phyloP scores from a whole-genome alignment of 2,329 filamentous ascomycete genomes.

The Arthrinium phaeospermum region DNA sequence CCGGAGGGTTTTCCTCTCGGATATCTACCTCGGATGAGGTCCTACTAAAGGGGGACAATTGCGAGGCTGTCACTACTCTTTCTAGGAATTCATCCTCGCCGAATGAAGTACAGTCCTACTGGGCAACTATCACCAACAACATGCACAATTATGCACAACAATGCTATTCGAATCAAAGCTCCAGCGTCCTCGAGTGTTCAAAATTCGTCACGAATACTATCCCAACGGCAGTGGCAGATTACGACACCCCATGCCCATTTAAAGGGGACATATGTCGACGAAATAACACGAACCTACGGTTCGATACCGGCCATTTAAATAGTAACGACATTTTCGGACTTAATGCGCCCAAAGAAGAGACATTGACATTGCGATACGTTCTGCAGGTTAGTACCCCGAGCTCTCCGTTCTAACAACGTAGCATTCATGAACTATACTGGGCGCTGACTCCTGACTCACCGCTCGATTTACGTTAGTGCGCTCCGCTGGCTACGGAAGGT shows the following conservation, averaged over 20 bases:
- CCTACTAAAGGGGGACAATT: too few relatives aligned
- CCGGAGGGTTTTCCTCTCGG: too few relatives aligned
- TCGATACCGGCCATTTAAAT: slow-evolving; percentile 27
- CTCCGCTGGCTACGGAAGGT: neutral
- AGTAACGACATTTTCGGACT: slow-evolving; percentile 26
- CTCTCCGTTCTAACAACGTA: too few relatives aligned
- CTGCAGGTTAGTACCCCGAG: slow-evolving; percentile 22
- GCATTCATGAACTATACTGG: too few relatives aligned
- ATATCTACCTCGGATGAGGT: too few relatives aligned
- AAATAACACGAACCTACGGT: slow-evolving; percentile 15
- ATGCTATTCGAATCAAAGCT: neutral
- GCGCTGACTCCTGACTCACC: too few relatives aligned
- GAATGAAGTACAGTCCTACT: too few relatives aligned
- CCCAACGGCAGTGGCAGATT: neutral
- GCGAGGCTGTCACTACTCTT: too few relatives aligned
- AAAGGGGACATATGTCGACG: slow-evolving; percentile 22
- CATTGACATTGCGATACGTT: slow-evolving; percentile 24
- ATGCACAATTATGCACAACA: too few relatives aligned
- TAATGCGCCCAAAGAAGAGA: slow-evolving; percentile 24
- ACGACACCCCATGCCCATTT: slow-evolving; percentile 26
- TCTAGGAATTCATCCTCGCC: too few relatives aligned
- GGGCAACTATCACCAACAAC: too few relatives aligned
- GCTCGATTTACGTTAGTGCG: neutral
- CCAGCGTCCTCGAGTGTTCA: slow-evolving; percentile 21
- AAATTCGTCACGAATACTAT: slow-evolving; percentile 20